Conservation (phyloP, 495 filamentous ascomycete genomes). For the Aspergillus avenaceus region DNA sequence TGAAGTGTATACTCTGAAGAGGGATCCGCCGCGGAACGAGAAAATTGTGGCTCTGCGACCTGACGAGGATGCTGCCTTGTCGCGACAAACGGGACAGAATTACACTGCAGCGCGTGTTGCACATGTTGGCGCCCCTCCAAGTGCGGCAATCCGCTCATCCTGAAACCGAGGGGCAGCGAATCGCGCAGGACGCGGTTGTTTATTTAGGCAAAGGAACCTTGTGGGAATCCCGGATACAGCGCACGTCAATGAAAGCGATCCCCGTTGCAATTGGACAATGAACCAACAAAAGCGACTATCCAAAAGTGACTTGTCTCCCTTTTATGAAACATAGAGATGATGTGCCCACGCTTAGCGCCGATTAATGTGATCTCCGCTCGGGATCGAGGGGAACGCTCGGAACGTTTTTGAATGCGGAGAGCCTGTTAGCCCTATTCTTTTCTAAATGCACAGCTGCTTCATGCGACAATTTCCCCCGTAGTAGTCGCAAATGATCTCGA, state of each 20-base stretch:
- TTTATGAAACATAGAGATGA: background rate
- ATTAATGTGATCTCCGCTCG: conserved; percentile 8
- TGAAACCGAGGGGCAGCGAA: conserved; percentile 4
- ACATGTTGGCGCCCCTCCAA: conserved; percentile 15
- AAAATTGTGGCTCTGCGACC: background rate
- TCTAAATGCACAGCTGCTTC: too few relatives aligned
- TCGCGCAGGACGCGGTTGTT: background rate
- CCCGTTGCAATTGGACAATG: background rate
- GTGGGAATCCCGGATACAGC: too few relatives aligned
- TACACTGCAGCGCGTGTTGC: conserved; percentile 21
- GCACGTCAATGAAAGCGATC: background rate
- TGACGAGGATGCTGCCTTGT: background rate
- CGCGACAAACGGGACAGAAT: conserved; percentile 10
- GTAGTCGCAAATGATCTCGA: background rate
- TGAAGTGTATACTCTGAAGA: background rate
- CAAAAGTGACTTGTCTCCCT: background rate
- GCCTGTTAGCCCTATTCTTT: conserved; percentile 1
- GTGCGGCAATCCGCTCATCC: conserved; percentile 13
- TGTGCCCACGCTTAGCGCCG: background rate
- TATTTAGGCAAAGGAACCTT: background rate
- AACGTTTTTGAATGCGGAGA: conserved; percentile 10
- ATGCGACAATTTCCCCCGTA: too few relatives aligned
- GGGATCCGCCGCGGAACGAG: background rate
- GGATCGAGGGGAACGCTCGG: conserved; percentile 5
- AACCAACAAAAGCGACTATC: background rate